Conservation (phyloP, 1,284 basidiomycete genomes). For the Chondrostereum purpureum region DNA sequence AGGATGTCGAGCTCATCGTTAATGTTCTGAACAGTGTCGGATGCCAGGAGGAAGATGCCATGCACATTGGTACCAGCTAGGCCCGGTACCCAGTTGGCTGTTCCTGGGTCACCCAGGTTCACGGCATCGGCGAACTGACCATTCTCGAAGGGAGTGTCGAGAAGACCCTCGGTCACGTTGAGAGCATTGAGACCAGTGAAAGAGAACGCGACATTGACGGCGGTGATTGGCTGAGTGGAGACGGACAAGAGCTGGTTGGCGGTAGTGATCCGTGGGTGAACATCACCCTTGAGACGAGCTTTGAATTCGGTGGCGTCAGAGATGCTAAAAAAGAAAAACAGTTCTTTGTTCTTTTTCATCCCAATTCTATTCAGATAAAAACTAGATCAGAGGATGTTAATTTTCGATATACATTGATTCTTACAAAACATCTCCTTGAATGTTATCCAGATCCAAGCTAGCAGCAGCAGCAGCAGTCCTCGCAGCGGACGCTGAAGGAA, state of each 20-base stretch:
- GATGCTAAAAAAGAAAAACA: slow-evolving; percentile 25
- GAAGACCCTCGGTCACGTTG: slow-evolving; percentile 26
- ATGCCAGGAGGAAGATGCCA: slow-evolving; percentile 31
- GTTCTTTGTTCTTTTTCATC: slow-evolving; percentile 24
- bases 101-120: slow-evolving; percentile 22
- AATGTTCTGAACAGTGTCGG: slow-evolving; percentile 22
- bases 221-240: slow-evolving; percentile 17
- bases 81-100: slow-evolving; percentile 24
- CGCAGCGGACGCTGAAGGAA: slow-evolving; percentile 14
- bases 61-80: slow-evolving; percentile 28
- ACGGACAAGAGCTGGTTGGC: slow-evolving; percentile 17
- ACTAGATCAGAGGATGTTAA: neutral
- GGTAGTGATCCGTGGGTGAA: slow-evolving; percentile 26
- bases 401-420: neutral
- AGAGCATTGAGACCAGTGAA: slow-evolving; percentile 23
- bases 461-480: slow-evolving; percentile 8
- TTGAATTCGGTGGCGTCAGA: slow-evolving; percentile 19
- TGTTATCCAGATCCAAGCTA: slow-evolving; percentile 16
- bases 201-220: slow-evolving; percentile 27
- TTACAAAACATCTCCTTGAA: slow-evolving; percentile 19
- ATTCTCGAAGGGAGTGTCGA: slow-evolving; percentile 23
- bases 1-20: slow-evolving; percentile 16
- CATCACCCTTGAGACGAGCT: slow-evolving; percentile 17
- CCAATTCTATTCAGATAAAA: too few relatives aligned
- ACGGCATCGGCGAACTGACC: slow-evolving; percentile 26